Percentiles rank a stretch among this genome's conserved stretches.
Conservation (phyloP, 2,329 filamentous ascomycete species). For the Aureobasidium sp. region DNA sequence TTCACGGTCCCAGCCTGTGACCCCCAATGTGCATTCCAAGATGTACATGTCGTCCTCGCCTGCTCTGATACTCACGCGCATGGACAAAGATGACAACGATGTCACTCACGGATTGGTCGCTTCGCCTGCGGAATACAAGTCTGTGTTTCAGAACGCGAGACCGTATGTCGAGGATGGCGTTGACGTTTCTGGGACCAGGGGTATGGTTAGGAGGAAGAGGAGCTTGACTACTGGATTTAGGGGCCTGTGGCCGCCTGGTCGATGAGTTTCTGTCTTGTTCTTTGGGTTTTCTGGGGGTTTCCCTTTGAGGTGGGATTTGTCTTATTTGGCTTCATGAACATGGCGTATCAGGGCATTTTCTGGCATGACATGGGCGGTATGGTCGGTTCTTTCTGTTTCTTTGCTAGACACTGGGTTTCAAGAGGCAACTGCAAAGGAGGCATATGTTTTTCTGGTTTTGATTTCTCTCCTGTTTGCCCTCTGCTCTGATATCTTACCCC, state of each 20-base stretch:
- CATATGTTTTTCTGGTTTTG: too few species aligned
- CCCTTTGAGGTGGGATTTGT: background rate
- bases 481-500: too few species aligned
- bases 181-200: conserved; percentile 22
- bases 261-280: background rate
- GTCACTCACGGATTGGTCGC: conserved; percentile 21
- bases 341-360: background rate
- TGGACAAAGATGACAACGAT: background rate
- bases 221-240: conserved; percentile 26
- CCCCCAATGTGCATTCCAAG: conserved; percentile 19
- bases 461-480: too few species aligned
- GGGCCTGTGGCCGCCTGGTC: conserved; percentile 21
- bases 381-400: too few species aligned
- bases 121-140: conserved; percentile 37
- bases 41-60: conserved; percentile 11
- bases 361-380: too few species aligned
- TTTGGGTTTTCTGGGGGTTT: background rate
- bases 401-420: too few species aligned
- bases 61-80: conserved; percentile 12
- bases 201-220: conserved; percentile 22
- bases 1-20: conserved; percentile 27
- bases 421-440: too few species aligned
- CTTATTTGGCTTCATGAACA: background rate
- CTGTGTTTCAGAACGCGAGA: conserved; percentile 31
- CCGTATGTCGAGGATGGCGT: conserved; percentile 1